Conservation (phyloP, 225 moss, liverwort and hornwort species). For the Bryoerythrophyllum caledonicum region DNA sequence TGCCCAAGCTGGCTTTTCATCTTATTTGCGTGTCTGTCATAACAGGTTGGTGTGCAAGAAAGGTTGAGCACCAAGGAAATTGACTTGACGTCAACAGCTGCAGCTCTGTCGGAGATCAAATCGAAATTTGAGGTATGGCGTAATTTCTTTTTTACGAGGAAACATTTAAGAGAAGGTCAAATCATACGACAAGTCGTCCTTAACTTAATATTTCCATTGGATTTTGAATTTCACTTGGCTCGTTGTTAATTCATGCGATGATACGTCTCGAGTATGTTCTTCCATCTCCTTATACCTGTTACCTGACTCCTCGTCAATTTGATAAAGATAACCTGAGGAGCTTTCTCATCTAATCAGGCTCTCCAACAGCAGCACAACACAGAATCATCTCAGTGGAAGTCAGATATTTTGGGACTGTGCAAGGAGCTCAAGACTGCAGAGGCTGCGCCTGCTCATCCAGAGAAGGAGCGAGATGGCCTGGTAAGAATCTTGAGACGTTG, state of each 20-base stretch:
- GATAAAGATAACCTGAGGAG: constrained; percentile 2
- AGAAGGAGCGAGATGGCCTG: constrained; percentile 86
- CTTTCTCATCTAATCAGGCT: constrained; percentile 30
- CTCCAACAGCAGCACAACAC: constrained; percentile 56
- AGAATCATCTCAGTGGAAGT: constrained; percentile 68
- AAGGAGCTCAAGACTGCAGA: constrained; percentile 75
- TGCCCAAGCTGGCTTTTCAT: not conserved
- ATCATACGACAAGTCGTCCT: not conserved
- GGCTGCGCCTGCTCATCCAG: constrained; percentile 62
- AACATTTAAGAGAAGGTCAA: constrained; percentile 1
- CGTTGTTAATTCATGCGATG: constrained; percentile 1
- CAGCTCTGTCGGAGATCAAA: constrained; percentile 38
- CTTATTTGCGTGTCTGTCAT: constrained; percentile 3
- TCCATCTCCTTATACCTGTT: constrained; percentile 1
- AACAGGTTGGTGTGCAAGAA: constrained; percentile 47
- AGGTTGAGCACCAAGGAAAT: constrained; percentile 40
- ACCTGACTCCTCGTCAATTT: constrained; percentile 2
- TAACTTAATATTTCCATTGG: not conserved
- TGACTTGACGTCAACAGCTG: constrained; percentile 47
- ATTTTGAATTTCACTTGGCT: constrained; percentile 4
- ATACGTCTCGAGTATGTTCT: not conserved
- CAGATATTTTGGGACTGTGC: constrained; percentile 69
- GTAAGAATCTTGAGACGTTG: constrained; percentile 72
- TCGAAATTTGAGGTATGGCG: constrained; percentile 57
- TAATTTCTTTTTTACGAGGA: not conserved